Percentiles rank a stretch among this genome's conserved stretches.
Evolutionary conservation across 2,329 filamentous ascomycete species (phyloP).

Genomic region (Arthrobotrys megalospora): DNA sequence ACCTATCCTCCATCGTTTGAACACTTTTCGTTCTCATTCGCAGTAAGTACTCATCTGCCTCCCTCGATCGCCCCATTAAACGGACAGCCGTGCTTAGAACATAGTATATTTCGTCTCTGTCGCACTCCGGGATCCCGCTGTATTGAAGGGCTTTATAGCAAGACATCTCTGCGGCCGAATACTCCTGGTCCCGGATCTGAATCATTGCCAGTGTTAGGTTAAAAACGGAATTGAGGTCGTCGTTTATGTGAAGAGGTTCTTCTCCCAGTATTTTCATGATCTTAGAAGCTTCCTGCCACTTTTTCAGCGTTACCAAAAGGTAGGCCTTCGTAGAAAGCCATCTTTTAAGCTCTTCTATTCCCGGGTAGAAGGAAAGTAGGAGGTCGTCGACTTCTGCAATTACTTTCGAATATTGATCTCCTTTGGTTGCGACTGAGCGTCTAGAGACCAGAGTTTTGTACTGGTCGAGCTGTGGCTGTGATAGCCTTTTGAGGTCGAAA

Average conservation of each 20-base stretch:
- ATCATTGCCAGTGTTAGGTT: not conserved
- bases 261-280: not conserved
- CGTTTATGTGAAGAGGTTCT: not conserved
- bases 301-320: not conserved
- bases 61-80: too few species aligned
- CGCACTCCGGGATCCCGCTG: not conserved
- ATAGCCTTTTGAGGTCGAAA: too few species aligned
- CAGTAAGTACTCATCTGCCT: too few species aligned
- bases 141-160: conserved; percentile 8
- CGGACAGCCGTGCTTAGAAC: not conserved
- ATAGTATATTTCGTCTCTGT: not conserved
- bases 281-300: not conserved
- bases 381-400: not conserved
- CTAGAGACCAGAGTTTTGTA: too few species aligned
- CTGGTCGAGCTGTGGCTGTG: too few species aligned
- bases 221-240: not conserved
- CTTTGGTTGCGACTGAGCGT: too few species aligned
- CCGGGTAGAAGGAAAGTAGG: conserved; percentile 7
- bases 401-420: not conserved
- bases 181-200: not conserved
- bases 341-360: not conserved
- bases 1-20: too few species aligned
- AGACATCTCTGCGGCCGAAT: not conserved
- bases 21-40: too few species aligned
- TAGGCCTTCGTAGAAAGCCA: conserved; percentile 12